These are phyloP conservation scores for Stachybotrys chlorohalonatus DNA, from an alignment of 2,329 filamentous ascomycete species.

Conservation along the genomic window DNA sequence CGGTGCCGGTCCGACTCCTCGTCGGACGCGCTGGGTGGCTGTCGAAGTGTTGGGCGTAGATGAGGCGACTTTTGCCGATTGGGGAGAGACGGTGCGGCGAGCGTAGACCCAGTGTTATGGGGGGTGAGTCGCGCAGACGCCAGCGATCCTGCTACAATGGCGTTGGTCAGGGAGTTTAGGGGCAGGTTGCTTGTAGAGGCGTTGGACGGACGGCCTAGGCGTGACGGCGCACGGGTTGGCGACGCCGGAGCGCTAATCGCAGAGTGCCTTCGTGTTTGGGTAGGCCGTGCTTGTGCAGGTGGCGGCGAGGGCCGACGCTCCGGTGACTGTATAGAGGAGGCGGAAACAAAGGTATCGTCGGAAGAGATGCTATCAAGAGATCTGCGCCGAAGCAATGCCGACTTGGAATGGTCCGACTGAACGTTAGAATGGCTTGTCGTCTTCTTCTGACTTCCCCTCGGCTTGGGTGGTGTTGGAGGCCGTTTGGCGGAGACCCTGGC, in stretches of 20 bases:
- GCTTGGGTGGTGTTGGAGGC: conserved; percentile 28
- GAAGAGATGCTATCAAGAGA: conserved; percentile 26
- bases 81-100: conserved; percentile 26
- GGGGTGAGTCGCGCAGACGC: conserved; percentile 51
- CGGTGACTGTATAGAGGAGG: conserved; percentile 26
- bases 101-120: conserved; percentile 26
- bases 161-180: conserved; percentile 59
- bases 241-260: conserved; percentile 22
- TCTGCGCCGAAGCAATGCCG: conserved; percentile 7
- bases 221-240: conserved; percentile 24
- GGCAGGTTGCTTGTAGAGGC: conserved; percentile 32
- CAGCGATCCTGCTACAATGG: conserved; percentile 66
- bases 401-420: conserved; percentile 7
- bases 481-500: conserved; percentile 4
- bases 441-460: conserved; percentile 15
- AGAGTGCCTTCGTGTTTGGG: conserved; percentile 5
- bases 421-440: not conserved
- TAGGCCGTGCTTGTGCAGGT: conserved; percentile 6
- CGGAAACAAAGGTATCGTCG: conserved; percentile 36
- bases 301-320: conserved; percentile 16
- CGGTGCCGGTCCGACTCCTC: conserved; percentile 45
- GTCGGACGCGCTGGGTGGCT: conserved; percentile 37
- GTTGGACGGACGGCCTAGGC: conserved; percentile 13
- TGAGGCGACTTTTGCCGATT: conserved; percentile 37
- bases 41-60: conserved; percentile 59